phyloP scores from a whole-genome alignment of 805 yeast genomes.

The Cyberlindnera bimundalis region DNA sequence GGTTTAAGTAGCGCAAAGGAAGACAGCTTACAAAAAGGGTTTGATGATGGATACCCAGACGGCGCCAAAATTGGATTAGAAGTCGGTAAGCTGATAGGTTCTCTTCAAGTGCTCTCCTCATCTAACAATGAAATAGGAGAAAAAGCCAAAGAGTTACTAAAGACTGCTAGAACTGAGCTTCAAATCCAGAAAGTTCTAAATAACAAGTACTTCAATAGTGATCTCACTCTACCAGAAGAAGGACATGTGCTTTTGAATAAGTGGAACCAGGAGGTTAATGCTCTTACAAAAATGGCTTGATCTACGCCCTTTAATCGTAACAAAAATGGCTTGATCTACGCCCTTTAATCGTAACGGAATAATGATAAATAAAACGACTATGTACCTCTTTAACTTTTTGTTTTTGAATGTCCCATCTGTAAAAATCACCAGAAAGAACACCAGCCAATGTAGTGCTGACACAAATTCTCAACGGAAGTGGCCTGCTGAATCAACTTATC shows the following conservation, averaged over 20 bases:
- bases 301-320: no score
- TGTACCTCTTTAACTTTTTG: not conserved
- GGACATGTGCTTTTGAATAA: slow-evolving; percentile 35
- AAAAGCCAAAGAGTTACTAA: slow-evolving; percentile 26
- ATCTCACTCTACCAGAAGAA: slow-evolving; percentile 32
- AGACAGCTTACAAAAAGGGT: slow-evolving; percentile 68
- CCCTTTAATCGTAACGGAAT: no score
- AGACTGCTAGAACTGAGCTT: slow-evolving; percentile 48
- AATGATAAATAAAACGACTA: no score
- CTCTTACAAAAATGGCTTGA: slow-evolving; percentile 4
- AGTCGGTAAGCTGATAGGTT: slow-evolving; percentile 65
- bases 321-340: no score
- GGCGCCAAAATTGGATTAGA: slow-evolving; percentile 70
- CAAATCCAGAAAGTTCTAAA: slow-evolving; percentile 56
- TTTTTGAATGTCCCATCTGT: not conserved
- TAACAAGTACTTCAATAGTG: slow-evolving; percentile 44
- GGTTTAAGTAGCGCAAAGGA: slow-evolving; percentile 74
- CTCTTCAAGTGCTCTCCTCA: slow-evolving; percentile 34
- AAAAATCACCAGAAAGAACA: slow-evolving; percentile 91
- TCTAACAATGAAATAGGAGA: slow-evolving; percentile 18
- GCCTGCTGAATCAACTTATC: slow-evolving; percentile 94
- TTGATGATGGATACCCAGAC: slow-evolving; percentile 71
- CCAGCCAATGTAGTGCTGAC: slow-evolving; percentile 99
- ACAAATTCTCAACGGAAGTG: slow-evolving; percentile 89
- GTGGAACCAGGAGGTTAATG: slow-evolving; percentile 37